Evolutionary conservation across 345 rosid species (phyloP).

Genomic region (Corymbia maculata): DNA sequence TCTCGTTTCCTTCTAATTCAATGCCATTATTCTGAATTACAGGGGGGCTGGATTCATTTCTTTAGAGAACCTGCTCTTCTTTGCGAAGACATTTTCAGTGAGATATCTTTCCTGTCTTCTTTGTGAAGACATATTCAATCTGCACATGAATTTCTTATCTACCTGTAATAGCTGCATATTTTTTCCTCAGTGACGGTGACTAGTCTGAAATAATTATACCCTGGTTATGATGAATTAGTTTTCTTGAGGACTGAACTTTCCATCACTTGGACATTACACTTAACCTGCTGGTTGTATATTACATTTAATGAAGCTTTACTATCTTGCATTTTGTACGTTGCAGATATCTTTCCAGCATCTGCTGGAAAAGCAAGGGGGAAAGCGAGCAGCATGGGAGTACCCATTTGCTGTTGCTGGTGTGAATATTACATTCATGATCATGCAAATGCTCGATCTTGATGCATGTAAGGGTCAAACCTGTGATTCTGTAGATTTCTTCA

Average conservation of each 20-base stretch:
- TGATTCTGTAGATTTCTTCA: neutral
- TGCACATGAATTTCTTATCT: neutral
- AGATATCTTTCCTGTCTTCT: neutral
- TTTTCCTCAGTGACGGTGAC: neutral
- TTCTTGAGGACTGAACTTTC: neutral
- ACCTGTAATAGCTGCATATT: neutral
- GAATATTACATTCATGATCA: constrained; percentile 91
- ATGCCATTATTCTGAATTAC: constrained; percentile 3
- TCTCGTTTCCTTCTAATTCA: neutral
- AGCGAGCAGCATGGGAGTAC: constrained; percentile 88
- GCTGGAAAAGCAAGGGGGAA: constrained; percentile 65
- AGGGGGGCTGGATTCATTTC: constrained; percentile 97
- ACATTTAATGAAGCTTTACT: neutral
- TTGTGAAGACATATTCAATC: neutral
- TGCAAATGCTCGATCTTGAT: constrained; percentile 94
- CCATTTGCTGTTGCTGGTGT: constrained; percentile 99
- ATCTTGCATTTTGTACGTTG: neutral
- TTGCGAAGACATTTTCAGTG: constrained; percentile 83
- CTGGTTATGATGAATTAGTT: neutral
- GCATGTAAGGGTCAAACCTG: constrained; percentile 47
- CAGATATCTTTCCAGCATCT: constrained; percentile 72
- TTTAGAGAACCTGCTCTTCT: constrained; percentile 83
- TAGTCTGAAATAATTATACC: neutral
- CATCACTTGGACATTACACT: neutral
- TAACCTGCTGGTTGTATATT: neutral